A percentile compares a stretch with the other conserved stretches of the same genome.
Conservation (phyloP, 768 basidiomycete species). For the Guyanaporus albipodus region DNA sequence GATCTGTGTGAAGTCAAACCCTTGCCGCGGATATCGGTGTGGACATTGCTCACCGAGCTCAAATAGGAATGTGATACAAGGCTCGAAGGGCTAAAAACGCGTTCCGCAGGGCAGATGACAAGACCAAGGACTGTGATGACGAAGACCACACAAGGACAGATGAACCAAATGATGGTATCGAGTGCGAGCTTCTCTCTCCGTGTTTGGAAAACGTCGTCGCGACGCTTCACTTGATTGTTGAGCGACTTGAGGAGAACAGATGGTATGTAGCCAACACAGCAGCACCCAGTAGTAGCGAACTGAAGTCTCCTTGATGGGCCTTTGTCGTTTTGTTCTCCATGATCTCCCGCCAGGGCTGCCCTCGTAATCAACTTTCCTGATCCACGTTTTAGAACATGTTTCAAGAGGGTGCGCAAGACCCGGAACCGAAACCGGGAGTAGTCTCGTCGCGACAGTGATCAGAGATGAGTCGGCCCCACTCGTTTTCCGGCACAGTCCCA, state of each 20-base stretch:
- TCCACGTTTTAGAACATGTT: slow-evolving; percentile 94
- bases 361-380: slow-evolving; percentile 71
- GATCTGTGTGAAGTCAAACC: slow-evolving; percentile 77
- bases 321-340: slow-evolving; percentile 87
- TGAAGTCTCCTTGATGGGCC: slow-evolving; percentile 74
- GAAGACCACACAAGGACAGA: slow-evolving; percentile 85
- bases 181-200: slow-evolving; percentile 97
- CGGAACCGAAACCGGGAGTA: slow-evolving; percentile 79
- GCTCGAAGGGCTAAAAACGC: slow-evolving; percentile 81
- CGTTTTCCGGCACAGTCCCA: too few species aligned
- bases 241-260: slow-evolving; percentile 60
- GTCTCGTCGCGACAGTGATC: slow-evolving; percentile 77
- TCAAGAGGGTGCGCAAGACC: slow-evolving; percentile 88
- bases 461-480: slow-evolving; percentile 72
- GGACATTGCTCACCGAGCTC: slow-evolving; percentile 68
- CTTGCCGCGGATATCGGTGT: slow-evolving; percentile 85
- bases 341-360: slow-evolving; percentile 80
- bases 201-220: slow-evolving; percentile 85
- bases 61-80: slow-evolving; percentile 64
- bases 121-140: slow-evolving; percentile 85
- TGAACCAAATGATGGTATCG: slow-evolving; percentile 94
- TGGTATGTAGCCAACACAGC: slow-evolving; percentile 80
- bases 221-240: slow-evolving; percentile 96
- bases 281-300: slow-evolving; percentile 85
- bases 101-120: slow-evolving; percentile 91